A percentile compares a stretch with the other conserved stretches of the same genome.
phyloP scores from a whole-genome alignment of 345 rosid genomes.

The Hevea brasiliensis region DNA sequence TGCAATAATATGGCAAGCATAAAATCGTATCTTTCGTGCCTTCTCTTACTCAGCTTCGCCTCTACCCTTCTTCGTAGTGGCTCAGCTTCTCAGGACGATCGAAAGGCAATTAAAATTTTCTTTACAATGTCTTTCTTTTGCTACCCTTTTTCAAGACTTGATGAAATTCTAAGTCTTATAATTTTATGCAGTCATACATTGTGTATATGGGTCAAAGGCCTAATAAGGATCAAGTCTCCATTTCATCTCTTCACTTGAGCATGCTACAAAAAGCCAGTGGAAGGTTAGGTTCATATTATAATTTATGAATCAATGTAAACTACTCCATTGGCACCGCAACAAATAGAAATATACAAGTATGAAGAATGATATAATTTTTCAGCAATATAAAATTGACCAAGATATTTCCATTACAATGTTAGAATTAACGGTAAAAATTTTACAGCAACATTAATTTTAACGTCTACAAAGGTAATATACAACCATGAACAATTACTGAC shows the following conservation, averaged over 20 bases:
- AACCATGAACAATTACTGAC: too few species aligned
- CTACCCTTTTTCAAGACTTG: too few species aligned
- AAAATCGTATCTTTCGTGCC: neutral
- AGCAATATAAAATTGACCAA: neutral
- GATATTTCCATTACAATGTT: neutral
- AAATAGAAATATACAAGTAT: too few species aligned
- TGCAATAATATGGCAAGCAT: constrained; percentile 19
- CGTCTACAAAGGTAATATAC: too few species aligned
- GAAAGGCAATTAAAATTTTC: constrained; percentile 16
- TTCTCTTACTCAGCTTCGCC: constrained; percentile 1
- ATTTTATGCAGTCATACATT: constrained; percentile 26
- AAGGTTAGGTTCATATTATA: constrained; percentile 16
- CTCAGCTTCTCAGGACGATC: constrained; percentile 19
- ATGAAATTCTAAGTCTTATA: too few species aligned
- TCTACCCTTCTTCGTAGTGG: constrained; percentile 1
- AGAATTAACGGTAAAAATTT: too few species aligned
- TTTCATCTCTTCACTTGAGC: constrained; percentile 10
- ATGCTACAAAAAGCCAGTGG: constrained; percentile 25
- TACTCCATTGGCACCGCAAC: too few species aligned
- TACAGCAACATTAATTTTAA: too few species aligned
- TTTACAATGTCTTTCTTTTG: too few species aligned
- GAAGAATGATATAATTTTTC: too few species aligned
- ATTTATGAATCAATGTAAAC: too few species aligned
- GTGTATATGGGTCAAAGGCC: constrained; percentile 37
- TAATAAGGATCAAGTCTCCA: neutral